Conservation (phyloP, 2,329 filamentous ascomycete species). For the Cyclaneusma minus region DNA sequence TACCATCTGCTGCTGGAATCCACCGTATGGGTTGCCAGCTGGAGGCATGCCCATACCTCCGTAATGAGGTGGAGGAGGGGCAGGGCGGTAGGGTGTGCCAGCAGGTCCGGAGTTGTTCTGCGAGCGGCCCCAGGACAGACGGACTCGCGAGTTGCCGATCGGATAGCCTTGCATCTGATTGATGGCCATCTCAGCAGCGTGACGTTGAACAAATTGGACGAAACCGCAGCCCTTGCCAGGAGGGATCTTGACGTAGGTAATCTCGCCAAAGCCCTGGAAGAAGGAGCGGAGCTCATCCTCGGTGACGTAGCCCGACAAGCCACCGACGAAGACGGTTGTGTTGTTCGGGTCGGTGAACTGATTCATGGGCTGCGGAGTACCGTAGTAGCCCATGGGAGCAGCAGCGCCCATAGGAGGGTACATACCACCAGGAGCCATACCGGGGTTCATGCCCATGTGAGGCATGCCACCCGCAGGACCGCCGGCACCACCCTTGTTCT, state of each 20-base stretch:
- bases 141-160: slow-evolving; percentile 95
- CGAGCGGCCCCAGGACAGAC: slow-evolving; percentile 90
- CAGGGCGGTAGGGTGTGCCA: slow-evolving; percentile 91
- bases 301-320: slow-evolving; percentile 92
- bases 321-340: slow-evolving; percentile 96
- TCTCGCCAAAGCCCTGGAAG: slow-evolving; percentile 99
- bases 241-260: slow-evolving; percentile 99
- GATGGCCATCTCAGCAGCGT: slow-evolving; percentile 99
- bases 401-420: slow-evolving; percentile 41
- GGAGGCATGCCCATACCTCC: slow-evolving; percentile 37
- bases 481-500: slow-evolving; percentile 55
- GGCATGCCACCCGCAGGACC: slow-evolving; percentile 37
- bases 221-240: slow-evolving; percentile 98
- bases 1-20: too few species aligned
- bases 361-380: slow-evolving; percentile 76
- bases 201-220: slow-evolving; percentile 96
- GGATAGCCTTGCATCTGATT: slow-evolving; percentile 99
- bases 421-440: slow-evolving; percentile 24
- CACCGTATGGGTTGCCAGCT: slow-evolving; percentile 18
- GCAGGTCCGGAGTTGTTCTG: slow-evolving; percentile 98
- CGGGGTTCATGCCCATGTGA: slow-evolving; percentile 31
- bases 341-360: slow-evolving; percentile 99
- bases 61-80: slow-evolving; percentile 65
- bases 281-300: slow-evolving; percentile 99
- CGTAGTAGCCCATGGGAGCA: slow-evolving; percentile 52